Evolutionary conservation across 192 early-diverging fungal species (phyloP), one percentile per base, ranked within the genome.

Genomic region (Gigaspora rosea): DNA sequence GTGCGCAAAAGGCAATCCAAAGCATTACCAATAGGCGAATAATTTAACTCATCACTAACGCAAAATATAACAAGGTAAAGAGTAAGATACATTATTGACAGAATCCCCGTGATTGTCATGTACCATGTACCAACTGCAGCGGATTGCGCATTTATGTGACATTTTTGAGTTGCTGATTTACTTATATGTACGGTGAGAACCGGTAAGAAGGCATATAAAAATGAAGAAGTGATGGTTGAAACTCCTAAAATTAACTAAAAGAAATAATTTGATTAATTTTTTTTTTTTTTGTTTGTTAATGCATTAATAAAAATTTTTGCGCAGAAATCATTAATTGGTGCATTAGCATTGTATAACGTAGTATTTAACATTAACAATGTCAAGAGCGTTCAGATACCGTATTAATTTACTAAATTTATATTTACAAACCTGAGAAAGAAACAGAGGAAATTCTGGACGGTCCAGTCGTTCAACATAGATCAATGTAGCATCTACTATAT

Each of bases 61-160:
- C 10, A 46, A 68, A 72, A 72, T 20, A 12, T 22, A 8, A 72
- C 16, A 2, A 72, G 16, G 58, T 72, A 72, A 36, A 57, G 33
- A 18, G 35, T 57, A 13, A 72, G 35, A 72, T 54, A 72, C 16
- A 54, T 9, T n/a, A 72, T 54, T 20, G 52, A 72, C n/a, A 72
- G 32, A 35, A 58, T 57, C 9, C 71, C 71, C 16, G 35, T 57
- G 54, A 58, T 41, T 11, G 35, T 35, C 71, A 72, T 57, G 33
- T 57, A 72, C 71, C 71, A 72, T 16, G 71, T 46, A 35, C 71
- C 71, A 8, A 57, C 56, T 36, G 71, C 50, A 2, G 71, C 71
- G 2, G 71, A 72, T 72, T 72, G 71, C 2, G 71, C 71, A 57
- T 56, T 72, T 72, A 72, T 56, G 18, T 72, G 51, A 36, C 15